Conservation (phyloP, 192 early-diverging fungal genomes). For the Spinellus fusiger region DNA sequence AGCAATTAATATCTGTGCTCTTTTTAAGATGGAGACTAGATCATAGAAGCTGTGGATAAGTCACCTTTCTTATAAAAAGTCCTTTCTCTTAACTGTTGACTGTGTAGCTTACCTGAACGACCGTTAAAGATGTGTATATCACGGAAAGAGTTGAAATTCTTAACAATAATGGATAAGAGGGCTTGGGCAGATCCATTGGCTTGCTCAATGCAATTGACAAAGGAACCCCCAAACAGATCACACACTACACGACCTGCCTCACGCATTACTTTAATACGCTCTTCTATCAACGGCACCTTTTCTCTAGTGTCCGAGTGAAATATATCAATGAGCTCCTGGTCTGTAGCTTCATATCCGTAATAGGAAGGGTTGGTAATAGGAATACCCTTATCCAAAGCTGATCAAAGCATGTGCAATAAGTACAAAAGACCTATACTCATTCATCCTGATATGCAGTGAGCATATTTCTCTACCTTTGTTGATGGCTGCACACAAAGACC, state of each 20-base stretch:
- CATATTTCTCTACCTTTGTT: slow-evolving; percentile 52
- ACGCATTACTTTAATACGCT: slow-evolving; percentile 56
- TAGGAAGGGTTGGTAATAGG: slow-evolving; percentile 56
- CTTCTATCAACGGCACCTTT: slow-evolving; percentile 51
- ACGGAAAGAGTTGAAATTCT: slow-evolving; percentile 59
- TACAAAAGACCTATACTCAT: background rate
- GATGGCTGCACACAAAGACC: slow-evolving; percentile 75
- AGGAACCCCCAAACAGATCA: slow-evolving; percentile 55
- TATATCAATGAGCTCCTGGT: slow-evolving; percentile 41
- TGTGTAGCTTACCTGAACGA: slow-evolving; percentile 38
- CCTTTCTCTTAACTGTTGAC: no score
- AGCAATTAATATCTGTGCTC: slow-evolving; percentile 80
- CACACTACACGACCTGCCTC: slow-evolving; percentile 66
- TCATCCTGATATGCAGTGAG: no score
- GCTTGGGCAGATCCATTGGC: slow-evolving; percentile 47
- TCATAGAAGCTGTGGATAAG: no score
- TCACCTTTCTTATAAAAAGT: no score
- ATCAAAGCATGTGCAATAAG: background rate
- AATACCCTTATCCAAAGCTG: slow-evolving; percentile 52
- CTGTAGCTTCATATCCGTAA: slow-evolving; percentile 33
- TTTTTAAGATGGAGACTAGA: slow-evolving; percentile 64
- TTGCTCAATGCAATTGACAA: slow-evolving; percentile 50
- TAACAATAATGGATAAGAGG: slow-evolving; percentile 50
- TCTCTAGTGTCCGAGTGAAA: slow-evolving; percentile 62
- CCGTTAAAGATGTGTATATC: slow-evolving; percentile 57